phyloP scores from a whole-genome alignment of 2,329 filamentous ascomycete species.

The Alternaria sp. region DNA sequence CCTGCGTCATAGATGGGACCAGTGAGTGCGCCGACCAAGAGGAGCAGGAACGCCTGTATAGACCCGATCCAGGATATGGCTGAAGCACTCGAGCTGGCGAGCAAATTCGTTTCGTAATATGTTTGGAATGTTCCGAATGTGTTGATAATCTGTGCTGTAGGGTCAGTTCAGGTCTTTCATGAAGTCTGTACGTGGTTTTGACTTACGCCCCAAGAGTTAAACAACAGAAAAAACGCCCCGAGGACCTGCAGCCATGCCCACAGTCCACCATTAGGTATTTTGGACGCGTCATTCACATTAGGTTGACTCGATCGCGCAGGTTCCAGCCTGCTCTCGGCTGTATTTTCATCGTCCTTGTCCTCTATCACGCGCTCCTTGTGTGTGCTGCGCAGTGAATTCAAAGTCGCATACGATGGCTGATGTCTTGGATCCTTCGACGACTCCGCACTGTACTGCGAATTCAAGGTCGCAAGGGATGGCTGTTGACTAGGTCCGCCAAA shows the following conservation, averaged over 20 bases:
- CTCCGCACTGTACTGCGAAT: not conserved
- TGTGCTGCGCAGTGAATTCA: not conserved
- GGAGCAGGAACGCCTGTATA: slow-evolving; percentile 56
- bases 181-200: not conserved
- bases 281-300: slow-evolving; percentile 51
- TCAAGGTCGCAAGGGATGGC: slow-evolving; percentile 15
- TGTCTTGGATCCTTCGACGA: not conserved
- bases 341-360: slow-evolving; percentile 3
- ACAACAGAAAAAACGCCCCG: slow-evolving; percentile 56
- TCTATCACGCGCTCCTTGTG: slow-evolving; percentile 22
- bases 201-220: slow-evolving; percentile 52
- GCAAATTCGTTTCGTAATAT: slow-evolving; percentile 54
- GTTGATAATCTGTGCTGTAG: slow-evolving; percentile 47
- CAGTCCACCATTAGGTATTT: slow-evolving; percentile 56
- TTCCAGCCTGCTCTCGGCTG: slow-evolving; percentile 15
- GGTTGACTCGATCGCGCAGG: slow-evolving; percentile 27
- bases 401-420: not conserved
- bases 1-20: slow-evolving; percentile 60
- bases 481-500: slow-evolving; percentile 22
- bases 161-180: not conserved
- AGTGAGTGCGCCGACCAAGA: slow-evolving; percentile 54
- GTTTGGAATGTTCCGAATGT: slow-evolving; percentile 58
- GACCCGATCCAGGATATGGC: slow-evolving; percentile 59
- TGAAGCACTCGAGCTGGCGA: slow-evolving; percentile 50
- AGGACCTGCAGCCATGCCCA: slow-evolving; percentile 58